These are phyloP conservation scores for Malus domestica DNA, from an alignment of 306 rosid species.

Conservation along the genomic window DNA sequence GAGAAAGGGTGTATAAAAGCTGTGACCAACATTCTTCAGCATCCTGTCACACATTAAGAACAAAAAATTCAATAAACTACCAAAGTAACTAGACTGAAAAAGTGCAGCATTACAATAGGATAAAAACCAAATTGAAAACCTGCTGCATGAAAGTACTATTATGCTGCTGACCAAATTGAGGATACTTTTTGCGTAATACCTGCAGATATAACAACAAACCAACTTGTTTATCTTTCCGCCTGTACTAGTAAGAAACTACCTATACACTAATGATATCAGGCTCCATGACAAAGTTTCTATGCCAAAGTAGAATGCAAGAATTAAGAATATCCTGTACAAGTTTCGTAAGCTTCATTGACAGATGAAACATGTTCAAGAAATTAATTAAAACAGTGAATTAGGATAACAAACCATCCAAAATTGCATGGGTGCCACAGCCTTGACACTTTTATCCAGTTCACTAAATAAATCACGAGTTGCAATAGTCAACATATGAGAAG, in stretches of 20 bases:
- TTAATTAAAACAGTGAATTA: constrained; percentile 6
- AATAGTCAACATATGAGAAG: constrained; percentile 82
- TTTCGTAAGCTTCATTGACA: neutral
- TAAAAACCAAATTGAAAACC: constrained; percentile 35
- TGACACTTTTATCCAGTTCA: constrained; percentile 85
- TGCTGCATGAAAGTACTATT: constrained; percentile 92
- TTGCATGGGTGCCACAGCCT: constrained; percentile 97
- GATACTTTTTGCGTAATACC: constrained; percentile 89
- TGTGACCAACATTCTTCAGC: constrained; percentile 99
- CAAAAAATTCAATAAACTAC: constrained; percentile 10
- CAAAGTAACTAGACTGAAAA: constrained; percentile 1
- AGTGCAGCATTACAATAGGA: constrained; percentile 6
- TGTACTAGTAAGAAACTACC: neutral
- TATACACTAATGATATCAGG: neutral
- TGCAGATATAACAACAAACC: constrained; percentile 31
- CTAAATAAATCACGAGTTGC: constrained; percentile 85
- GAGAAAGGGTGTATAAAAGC: constrained; percentile 89
- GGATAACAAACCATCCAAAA: constrained; percentile 84
- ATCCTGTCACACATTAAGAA: constrained; percentile 50
- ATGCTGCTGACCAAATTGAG: constrained; percentile 96
- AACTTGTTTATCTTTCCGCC: neutral
- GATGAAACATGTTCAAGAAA: neutral
- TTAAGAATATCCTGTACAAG: neutral
- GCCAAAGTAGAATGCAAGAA: neutral
- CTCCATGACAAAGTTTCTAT: neutral